Conservation (phyloP, 2,329 filamentous ascomycete species). For the Microdochium trichocladiopsis region DNA sequence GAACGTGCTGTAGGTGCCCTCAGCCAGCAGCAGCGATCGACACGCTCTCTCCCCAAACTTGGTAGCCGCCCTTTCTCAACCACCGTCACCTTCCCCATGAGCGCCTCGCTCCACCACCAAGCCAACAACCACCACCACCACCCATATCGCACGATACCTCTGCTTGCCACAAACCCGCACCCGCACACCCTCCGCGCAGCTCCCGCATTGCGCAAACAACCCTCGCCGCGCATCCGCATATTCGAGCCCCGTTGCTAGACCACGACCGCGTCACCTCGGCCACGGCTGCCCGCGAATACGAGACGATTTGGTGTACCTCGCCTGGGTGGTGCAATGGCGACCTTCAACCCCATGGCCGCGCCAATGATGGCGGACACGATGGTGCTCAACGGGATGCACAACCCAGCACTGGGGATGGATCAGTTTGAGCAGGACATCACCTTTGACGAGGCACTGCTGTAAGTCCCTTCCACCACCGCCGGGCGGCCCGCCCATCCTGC, state of each 20-base stretch:
- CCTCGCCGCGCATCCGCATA: no score
- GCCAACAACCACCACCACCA: background rate
- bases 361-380: slow-evolving; percentile 3
- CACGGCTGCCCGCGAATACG: no score
- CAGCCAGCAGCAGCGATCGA: background rate
- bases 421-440: slow-evolving; percentile 43
- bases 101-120: background rate
- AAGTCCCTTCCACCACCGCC: slow-evolving; percentile 17
- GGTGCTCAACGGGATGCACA: background rate
- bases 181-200: no score
- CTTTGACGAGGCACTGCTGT: slow-evolving; percentile 53
- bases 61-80: background rate
- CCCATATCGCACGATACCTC: background rate
- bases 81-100: background rate
- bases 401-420: slow-evolving; percentile 34
- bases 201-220: no score
- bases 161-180: no score
- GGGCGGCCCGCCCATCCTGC: background rate
- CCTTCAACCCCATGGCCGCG: slow-evolving; percentile 49
- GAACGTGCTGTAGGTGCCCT: background rate
- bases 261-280: background rate
- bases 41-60: background rate
- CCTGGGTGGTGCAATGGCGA: slow-evolving; percentile 44
- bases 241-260: background rate
- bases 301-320: background rate